Evolutionary conservation across 164 flowering plant species (phyloP), one percentile per base, ranked within the genome.

Genomic region (Nelumbo lutea): DNA sequence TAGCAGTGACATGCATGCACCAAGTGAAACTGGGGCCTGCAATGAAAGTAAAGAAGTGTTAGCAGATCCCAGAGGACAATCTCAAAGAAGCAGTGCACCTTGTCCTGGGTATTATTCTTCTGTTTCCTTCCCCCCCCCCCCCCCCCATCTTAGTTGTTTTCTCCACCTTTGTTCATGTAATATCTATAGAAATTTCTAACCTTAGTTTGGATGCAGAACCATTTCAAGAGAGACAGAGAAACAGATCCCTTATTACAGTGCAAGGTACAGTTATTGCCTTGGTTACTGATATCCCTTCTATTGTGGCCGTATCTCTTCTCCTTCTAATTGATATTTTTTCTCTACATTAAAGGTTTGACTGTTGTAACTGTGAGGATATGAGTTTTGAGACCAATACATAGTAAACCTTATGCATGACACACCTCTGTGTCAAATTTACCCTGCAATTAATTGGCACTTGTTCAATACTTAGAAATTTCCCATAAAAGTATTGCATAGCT

Each of bases 191-290:
- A 5, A 13, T 11, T 42, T 13, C 6, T 11, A 5, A 3, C 13
- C 4, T 55, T 42, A 60, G 27, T 44, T n/a, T 67, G 66, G 65
- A 70, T 84, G 60, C 71, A 68, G 64, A 73, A 75, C 60, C 68
- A 65, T 67, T 2, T 15, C 69, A 27, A 73, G 47, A 65, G 87
- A 79, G 63, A 77, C 62, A 62, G 89, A 79, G 61, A 70, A 60
- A 45, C 76, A 83, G 65, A 62, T 70, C 6, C 78, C 82, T 59
- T 64, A 64, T 68, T 83, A 81, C 68, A 75, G 59, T 77, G 82
- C 83, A 46, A 86, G 93, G 96, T 86, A 42, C 6, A 45, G 4
- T 48, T 40, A 59, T 8, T 9, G 39, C 41, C 47, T 46, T 15
- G 6, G 38, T 40, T 47, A 6, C 15, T 45, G 58, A 10, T 47